phyloP scores from a whole-genome alignment of 2,329 filamentous ascomycete genomes.

The Exutisphaerella laricina region DNA sequence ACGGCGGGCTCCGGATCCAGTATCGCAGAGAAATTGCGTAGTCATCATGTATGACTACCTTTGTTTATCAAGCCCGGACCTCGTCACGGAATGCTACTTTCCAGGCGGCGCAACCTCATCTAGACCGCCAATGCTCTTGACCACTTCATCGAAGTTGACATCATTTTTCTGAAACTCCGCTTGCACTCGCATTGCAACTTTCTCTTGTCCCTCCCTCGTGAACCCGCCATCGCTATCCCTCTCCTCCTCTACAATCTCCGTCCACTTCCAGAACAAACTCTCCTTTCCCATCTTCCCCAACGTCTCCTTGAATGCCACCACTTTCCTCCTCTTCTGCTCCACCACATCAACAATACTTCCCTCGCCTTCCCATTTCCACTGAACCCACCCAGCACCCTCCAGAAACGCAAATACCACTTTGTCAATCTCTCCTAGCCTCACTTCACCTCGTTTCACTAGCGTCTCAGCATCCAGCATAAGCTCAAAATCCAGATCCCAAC shows the following conservation, averaged over 20 bases:
- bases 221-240: conserved; percentile 74
- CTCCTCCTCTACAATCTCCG: conserved; percentile 87
- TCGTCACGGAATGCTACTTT: too few relatives aligned
- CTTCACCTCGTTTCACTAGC: conserved; percentile 58
- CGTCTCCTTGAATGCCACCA: conserved; percentile 73
- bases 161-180: conserved; percentile 67
- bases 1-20: too few relatives aligned
- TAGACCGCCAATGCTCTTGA: conserved; percentile 63
- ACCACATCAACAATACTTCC: conserved; percentile 43
- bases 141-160: conserved; percentile 77
- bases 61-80: too few relatives aligned
- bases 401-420: conserved; percentile 65
- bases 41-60: background rate
- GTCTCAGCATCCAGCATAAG: conserved; percentile 69
- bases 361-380: conserved; percentile 36
- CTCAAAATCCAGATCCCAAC: conserved; percentile 84
- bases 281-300: conserved; percentile 75
- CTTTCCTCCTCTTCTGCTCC: conserved; percentile 63
- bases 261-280: conserved; percentile 84
- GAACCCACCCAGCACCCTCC: conserved; percentile 62
- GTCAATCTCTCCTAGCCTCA: conserved; percentile 61
- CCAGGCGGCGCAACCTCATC: too few relatives aligned
- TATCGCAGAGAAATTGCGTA: too few relatives aligned
- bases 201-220: conserved; percentile 64
- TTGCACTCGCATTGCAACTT: conserved; percentile 67